phyloP scores from a whole-genome alignment of 306 rosid species.

The Datisca glomerata region DNA sequence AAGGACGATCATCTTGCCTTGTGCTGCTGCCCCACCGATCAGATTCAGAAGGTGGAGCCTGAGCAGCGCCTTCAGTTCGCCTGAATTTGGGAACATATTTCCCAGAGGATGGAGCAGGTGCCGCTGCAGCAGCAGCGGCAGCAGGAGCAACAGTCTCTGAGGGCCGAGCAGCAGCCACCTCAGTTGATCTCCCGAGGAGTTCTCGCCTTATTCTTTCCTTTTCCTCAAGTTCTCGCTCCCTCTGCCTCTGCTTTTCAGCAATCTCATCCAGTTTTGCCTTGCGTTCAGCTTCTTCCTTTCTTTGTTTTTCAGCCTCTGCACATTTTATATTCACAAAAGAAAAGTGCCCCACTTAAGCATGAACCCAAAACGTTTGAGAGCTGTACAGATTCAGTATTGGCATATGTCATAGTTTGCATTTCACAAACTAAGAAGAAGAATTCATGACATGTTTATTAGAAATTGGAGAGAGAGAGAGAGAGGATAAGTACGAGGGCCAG shows the following conservation, averaged over 20 bases:
- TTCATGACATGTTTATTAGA: too few species aligned
- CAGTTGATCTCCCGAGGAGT: constrained; percentile 37
- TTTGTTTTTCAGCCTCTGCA: constrained; percentile 74
- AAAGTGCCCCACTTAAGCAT: neutral
- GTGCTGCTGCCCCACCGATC: constrained; percentile 44
- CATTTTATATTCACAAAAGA: constrained; percentile 1
- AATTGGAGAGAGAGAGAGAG: too few species aligned
- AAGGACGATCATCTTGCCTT: constrained; percentile 15
- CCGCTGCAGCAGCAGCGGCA: constrained; percentile 18
- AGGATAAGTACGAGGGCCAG: too few species aligned
- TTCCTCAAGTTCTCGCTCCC: constrained; percentile 71
- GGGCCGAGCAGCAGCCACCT: constrained; percentile 24
- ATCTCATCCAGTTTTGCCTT: constrained; percentile 60
- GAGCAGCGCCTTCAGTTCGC: constrained; percentile 29
- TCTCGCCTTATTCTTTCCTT: constrained; percentile 61
- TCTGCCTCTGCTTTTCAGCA: constrained; percentile 71
- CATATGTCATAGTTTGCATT: too few species aligned
- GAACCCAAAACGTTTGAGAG: too few species aligned
- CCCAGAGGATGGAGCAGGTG: constrained; percentile 20
- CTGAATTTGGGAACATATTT: constrained; percentile 60
- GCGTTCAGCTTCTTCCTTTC: constrained; percentile 66
- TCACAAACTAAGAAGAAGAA: too few species aligned
- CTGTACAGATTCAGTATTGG: too few species aligned
- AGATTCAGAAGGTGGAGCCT: constrained; percentile 40
- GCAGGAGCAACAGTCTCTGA: constrained; percentile 23